Evolutionary conservation across 306 rosid genomes (phyloP), one percentile per base, ranked within the genome.

Genomic region (Quercus dentata): DNA sequence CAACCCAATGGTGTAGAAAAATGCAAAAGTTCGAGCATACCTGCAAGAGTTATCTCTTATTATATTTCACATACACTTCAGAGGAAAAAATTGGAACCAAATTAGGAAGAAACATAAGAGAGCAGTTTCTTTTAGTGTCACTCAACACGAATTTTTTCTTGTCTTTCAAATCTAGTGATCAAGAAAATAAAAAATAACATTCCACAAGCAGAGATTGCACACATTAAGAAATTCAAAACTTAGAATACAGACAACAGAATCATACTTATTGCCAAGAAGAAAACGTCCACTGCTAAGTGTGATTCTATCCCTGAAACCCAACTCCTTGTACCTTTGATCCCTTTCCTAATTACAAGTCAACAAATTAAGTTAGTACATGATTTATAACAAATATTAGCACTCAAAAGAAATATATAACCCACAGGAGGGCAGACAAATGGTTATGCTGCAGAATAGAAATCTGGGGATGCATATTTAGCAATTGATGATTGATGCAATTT

Each of bases 251-350:
- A 74, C 27, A 6, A 78, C 61, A 80, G 71, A 71, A 78, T 41
- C 94, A 71, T 95, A 95, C 99, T 93, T 95, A 94, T 95, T 95
- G 38, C 99, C 98, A 2, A 95, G 96, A 86, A 95, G 99, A 93
- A 92, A 95, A 41, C 97, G 96, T 56, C 99, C 99, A 74, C 99
- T 95, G 92, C 99, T 95, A 71, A 95, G 98, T 2, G 99, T 95
- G 90, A 95, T 93, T 92, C 97, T 85, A 84, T 95, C 99, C 86
- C 99, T 88, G 90, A 95, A 86, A 64, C 98, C 99, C 88, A 95
- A 82, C 76, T 95, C 99, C 85, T 91, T 95, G 92, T 93, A 93
- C 86, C 99, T 90, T 84, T 93, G 99, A 89, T 95, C 99, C 88
- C 88, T 91, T 91, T 95, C 99, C 99, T 95, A 80, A 55, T 69